These are phyloP conservation scores for Tolypocladium album DNA, from an alignment of 2,329 filamentous ascomycete genomes.

Conservation along the genomic window DNA sequence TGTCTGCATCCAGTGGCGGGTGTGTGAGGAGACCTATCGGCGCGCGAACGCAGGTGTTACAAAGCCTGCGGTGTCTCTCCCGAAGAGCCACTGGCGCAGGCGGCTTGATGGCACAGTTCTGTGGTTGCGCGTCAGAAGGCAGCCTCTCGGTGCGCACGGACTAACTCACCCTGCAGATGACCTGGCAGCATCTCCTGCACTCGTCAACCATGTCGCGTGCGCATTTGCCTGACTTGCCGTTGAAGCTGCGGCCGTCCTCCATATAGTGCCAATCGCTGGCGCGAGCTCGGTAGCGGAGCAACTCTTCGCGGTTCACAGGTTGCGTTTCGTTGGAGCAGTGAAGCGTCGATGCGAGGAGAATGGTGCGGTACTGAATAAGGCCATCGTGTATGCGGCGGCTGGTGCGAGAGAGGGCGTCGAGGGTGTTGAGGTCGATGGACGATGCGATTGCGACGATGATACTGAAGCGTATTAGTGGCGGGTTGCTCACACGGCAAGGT, in stretches of 20 bases:
- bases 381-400: conserved; percentile 71
- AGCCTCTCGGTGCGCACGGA: not conserved
- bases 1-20: conserved; percentile 30
- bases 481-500: not conserved
- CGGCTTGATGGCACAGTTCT: conserved; percentile 88
- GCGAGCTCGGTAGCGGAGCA: conserved; percentile 45
- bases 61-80: conserved; percentile 72
- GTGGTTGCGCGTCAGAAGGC: conserved; percentile 6
- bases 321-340: conserved; percentile 65
- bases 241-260: conserved; percentile 40
- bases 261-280: conserved; percentile 50
- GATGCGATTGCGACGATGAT: conserved; percentile 66
- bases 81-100: conserved; percentile 57
- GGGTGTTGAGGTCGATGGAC: conserved; percentile 74
- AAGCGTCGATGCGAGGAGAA: conserved; percentile 64
- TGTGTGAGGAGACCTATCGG: conserved; percentile 49
- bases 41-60: conserved; percentile 60
- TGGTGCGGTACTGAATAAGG: conserved; percentile 66
- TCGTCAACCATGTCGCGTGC: conserved; percentile 79
- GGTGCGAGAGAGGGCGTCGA: conserved; percentile 72
- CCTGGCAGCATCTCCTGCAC: conserved; percentile 65
- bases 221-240: conserved; percentile 65
- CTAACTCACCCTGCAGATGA: conserved; percentile 68
- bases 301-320: conserved; percentile 42
- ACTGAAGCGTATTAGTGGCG: conserved; percentile 31